Conservation (phyloP, 1,139 yeast species). For the Diutina neorugosa region DNA sequence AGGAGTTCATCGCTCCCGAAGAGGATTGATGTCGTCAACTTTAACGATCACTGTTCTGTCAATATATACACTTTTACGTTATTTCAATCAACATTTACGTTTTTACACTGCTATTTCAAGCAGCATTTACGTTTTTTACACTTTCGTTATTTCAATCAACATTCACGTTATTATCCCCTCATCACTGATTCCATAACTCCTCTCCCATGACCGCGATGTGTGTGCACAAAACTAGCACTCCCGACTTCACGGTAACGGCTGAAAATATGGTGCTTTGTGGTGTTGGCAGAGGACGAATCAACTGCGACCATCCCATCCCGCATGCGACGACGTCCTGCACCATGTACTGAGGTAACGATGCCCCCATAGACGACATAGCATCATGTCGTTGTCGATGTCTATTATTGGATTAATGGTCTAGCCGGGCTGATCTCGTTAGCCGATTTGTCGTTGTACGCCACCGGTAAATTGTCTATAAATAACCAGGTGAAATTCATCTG, state of each 20-base stretch:
- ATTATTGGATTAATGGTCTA: too few species aligned
- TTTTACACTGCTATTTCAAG: background rate
- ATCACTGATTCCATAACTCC: too few species aligned
- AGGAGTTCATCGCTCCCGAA: conserved; percentile 78
- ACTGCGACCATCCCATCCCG: background rate
- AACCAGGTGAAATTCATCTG: too few species aligned
- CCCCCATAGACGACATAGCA: too few species aligned
- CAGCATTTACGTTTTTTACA: too few species aligned
- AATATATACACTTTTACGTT: background rate
- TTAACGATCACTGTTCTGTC: background rate
- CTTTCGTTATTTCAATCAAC: too few species aligned
- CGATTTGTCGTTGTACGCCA: too few species aligned
- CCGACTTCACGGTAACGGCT: background rate
- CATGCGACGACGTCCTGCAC: background rate
- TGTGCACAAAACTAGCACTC: background rate
- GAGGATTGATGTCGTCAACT: conserved; percentile 26
- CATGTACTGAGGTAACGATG: background rate
- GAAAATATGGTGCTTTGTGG: background rate
- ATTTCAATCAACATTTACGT: background rate
- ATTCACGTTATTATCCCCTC: too few species aligned
- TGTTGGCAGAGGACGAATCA: background rate
- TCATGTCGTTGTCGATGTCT: too few species aligned
- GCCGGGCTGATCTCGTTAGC: too few species aligned
- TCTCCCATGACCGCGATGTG: too few species aligned
- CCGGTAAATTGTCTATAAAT: too few species aligned